phyloP scores from a whole-genome alignment of 148 eudicot genomes.

The Vaccinium myrtillus region DNA sequence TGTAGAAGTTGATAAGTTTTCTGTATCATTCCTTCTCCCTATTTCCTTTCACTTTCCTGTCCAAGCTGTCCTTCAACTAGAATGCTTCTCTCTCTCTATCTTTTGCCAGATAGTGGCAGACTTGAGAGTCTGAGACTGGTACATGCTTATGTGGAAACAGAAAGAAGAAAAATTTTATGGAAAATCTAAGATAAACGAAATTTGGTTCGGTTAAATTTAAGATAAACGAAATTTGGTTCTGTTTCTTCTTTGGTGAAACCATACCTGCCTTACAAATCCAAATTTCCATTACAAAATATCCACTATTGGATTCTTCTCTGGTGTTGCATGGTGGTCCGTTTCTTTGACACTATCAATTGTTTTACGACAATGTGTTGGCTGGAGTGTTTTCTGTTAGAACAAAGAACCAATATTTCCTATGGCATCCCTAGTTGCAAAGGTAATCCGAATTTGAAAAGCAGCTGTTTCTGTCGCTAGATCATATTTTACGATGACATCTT shows the following conservation, averaged over 20 bases:
- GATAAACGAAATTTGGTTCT: background rate
- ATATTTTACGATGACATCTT: background rate
- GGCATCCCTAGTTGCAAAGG: background rate
- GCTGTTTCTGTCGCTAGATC: background rate
- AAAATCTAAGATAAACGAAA: background rate
- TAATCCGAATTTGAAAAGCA: background rate
- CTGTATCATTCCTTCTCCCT: background rate
- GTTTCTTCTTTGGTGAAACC: background rate
- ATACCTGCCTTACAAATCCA: background rate
- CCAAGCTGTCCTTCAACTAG: background rate
- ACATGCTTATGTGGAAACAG: background rate
- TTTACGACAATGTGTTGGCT: background rate
- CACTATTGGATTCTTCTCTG: background rate
- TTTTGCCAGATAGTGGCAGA: background rate
- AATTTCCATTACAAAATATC: background rate
- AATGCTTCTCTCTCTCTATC: background rate
- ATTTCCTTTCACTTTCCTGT: background rate
- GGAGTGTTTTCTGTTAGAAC: background rate
- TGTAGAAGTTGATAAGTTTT: background rate
- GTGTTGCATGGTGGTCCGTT: background rate
- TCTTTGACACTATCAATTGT: background rate
- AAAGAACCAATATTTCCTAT: background rate
- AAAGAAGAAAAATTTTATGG: background rate
- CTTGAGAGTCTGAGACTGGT: background rate
- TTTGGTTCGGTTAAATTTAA: background rate